Percentiles rank a stretch among this genome's conserved stretches.
Evolutionary conservation across 2,329 filamentous ascomycete species (phyloP).

Genomic region (Triangularia setosa): DNA sequence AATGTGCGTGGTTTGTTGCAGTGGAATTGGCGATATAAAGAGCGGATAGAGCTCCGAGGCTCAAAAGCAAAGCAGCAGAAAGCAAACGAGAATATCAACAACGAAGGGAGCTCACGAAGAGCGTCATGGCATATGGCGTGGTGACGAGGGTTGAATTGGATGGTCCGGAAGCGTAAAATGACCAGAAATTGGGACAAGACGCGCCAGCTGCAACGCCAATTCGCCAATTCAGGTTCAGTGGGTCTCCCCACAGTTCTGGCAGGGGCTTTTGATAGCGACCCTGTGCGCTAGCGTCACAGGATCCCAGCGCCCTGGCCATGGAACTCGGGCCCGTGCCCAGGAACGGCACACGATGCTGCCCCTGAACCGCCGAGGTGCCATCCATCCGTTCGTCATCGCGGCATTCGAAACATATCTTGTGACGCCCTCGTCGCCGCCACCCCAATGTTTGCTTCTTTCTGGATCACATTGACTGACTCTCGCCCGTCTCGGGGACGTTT

Average conservation of each 20-base stretch:
- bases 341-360: not conserved
- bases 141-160: not conserved
- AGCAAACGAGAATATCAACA: not conserved
- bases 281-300: slow-evolving; percentile 7
- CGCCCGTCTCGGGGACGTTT: not conserved
- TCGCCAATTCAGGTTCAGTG: not conserved
- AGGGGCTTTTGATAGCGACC: slow-evolving; percentile 2
- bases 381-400: not conserved
- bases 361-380: not conserved
- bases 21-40: not conserved
- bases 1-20: not conserved
- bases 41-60: slow-evolving; percentile 1
- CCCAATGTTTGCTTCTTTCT: not conserved
- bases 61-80: not conserved
- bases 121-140: not conserved
- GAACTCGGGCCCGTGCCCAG: not conserved
- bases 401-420: not conserved
- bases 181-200: slow-evolving; percentile 7
- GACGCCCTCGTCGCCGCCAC: not conserved
- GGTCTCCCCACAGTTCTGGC: not conserved
- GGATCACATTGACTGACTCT: not conserved
- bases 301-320: slow-evolving; percentile 2
- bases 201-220: not conserved
- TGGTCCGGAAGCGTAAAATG: slow-evolving; percentile 1
- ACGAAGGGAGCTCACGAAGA: not conserved